Conservation (phyloP, 371 early-diverging fungal genomes). For the Sporodiniella umbellata region DNA sequence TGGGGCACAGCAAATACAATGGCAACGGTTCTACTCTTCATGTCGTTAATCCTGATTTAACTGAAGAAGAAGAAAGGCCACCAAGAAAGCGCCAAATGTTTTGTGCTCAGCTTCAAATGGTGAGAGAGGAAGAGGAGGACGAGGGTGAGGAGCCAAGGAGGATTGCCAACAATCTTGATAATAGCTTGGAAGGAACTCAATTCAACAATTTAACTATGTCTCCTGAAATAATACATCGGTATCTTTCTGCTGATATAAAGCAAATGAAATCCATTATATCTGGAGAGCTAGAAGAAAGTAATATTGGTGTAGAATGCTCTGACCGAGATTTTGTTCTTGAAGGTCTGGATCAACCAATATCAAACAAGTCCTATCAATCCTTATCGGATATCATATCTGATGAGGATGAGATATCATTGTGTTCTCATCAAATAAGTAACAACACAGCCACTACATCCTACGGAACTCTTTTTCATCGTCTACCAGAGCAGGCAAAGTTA, state of each 20-base stretch:
- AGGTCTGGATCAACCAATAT: background rate
- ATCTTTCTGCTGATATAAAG: conserved; percentile 26
- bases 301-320: background rate
- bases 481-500: background rate
- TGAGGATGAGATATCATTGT: background rate
- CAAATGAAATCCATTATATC: background rate
- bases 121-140: conserved; percentile 24
- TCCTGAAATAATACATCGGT: conserved; percentile 34
- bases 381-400: conserved; percentile 29
- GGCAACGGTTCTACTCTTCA: conserved; percentile 15
- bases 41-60: conserved; percentile 23
- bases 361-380: conserved; percentile 29
- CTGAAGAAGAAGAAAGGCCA: conserved; percentile 7
- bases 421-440: background rate
- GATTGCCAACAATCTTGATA: background rate
- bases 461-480: conserved; percentile 11
- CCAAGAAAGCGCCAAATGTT: background rate
- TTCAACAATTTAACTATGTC: conserved; percentile 26
- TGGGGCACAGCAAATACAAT: conserved; percentile 30
- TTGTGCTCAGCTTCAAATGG: conserved; percentile 17
- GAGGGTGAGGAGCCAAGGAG: conserved; percentile 2
- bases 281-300: background rate
- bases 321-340: background rate
- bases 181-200: background rate
- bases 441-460: conserved; percentile 3